phyloP scores from a whole-genome alignment of 1,139 yeast species.

The Protomyces gravidus region DNA sequence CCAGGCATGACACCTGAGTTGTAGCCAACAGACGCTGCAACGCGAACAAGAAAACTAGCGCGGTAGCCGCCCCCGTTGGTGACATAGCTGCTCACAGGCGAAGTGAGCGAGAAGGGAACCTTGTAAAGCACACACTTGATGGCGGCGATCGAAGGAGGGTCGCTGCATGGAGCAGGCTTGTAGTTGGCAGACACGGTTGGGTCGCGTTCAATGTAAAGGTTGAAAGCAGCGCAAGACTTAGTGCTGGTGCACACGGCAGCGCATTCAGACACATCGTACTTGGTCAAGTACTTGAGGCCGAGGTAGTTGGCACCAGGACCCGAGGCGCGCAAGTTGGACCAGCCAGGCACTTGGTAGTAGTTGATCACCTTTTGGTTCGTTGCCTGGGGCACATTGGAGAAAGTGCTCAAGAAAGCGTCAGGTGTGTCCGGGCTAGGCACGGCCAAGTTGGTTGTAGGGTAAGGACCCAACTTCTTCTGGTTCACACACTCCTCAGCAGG shows the following conservation, averaged over 20 bases:
- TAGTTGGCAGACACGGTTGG: conserved; percentile 1
- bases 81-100: background rate
- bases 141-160: conserved; percentile 5
- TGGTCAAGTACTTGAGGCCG: background rate
- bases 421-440: background rate
- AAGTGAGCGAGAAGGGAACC: background rate
- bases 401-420: background rate
- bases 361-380: background rate
- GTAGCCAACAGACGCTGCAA: conserved; percentile 1
- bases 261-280: background rate
- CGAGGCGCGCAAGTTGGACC: background rate
- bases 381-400: background rate
- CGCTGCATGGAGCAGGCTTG: background rate
- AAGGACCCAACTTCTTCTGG: background rate
- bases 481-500: background rate
- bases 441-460: background rate
- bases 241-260: background rate
- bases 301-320: background rate
- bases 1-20: background rate
- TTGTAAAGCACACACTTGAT: conserved; percentile 5
- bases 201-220: conserved; percentile 5
- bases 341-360: conserved; percentile 2
- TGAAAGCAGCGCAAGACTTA: conserved; percentile 2
- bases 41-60: background rate
- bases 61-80: conserved; percentile 2